Evolutionary conservation across 306 rosid species (phyloP), one percentile per base, ranked within the genome.

Genomic region (Cicer yamashitae): DNA sequence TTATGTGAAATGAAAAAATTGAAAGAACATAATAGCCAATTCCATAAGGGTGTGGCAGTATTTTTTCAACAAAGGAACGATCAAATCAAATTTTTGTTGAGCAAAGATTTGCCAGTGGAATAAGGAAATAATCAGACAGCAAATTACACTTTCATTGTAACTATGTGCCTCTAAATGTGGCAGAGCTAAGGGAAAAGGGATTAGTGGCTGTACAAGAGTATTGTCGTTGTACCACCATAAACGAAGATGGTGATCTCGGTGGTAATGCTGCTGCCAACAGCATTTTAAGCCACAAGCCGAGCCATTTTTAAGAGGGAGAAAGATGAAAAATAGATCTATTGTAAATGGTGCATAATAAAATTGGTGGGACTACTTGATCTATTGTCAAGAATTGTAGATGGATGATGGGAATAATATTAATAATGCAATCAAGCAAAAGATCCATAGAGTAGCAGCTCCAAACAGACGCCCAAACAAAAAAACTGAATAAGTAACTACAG

Each of bases 351-450:
- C 34, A 25, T 2, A 25, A 25, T 25, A 25, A 25, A 25, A 25
- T 30, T 30, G 5, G 37, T 30, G 6, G 37, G 37, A 30, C 37
- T 30, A 4, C 37, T 30, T 30, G 6, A 30, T 30, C 37, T 30
- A 30, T 30, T 30, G 37, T 57, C 39, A 6, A 58, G 41, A 25
- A 58, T 58, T n/a, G 0, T 39, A 58, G 14, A 58, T 25, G 8
- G 64, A 58, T 58, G 38, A 25, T 25, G 3, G 15, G 15, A 58
- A 58, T 25, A 58, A 25, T 58, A 10, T 25, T 58, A 25, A 25
- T 58, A 34, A 58, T 25, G 40, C 64, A 58, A 25, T 58, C 64
- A 11, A 58, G 40, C 64, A 25, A 30, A 11, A 58, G 39, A 58
- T 58, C 39, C 17, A 4, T 15, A 3, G 60, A n/a, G 61, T 54